Evolutionary conservation across 306 rosid species (phyloP), one percentile per base, ranked within the genome.

Genomic region (Pterocarpus santalinus): DNA sequence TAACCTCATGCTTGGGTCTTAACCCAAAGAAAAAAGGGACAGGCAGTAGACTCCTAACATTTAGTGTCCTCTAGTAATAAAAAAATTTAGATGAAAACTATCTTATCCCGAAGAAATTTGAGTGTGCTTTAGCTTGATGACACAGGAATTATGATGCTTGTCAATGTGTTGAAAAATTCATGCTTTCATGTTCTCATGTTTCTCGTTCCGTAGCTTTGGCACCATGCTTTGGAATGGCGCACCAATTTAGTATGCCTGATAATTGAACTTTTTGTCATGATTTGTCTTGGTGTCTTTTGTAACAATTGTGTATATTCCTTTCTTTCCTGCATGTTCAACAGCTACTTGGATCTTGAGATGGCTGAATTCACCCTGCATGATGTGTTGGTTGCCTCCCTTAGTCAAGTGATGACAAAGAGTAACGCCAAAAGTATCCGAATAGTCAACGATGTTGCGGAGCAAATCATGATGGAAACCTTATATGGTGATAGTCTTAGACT

Each of bases 341-440:
- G 98, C 65, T 93, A 90, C 82, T 72, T 89, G 78, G 93, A 95
- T 82, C 85, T 95, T 46, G 99, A 95, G 88, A 95, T 91, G 98
- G 96, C 86, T 13, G 94, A 93, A 77, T 95, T 95, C 86, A 89
- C 94, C 33, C 80, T 93, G 81, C 89, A 87, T 39, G 98, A 95
- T 28, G 90, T 93, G 13, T 79, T 95, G 87, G 75, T 82, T 56
- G 92, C 91, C 72, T 87, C 96, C 34, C 80, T 92, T 3, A 90
- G 98, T 85, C 97, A 95, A 87, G 91, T 89, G 55, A 91, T 84
- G 94, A 46, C 82, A 41, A 90, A 88, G 84, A 88, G 94, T 85
- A 85, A 84, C 6, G 81, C 80, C 74, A 88, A 84, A 75, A 84
- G 90, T 36, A 65, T 93, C 87, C 86, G 36, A 61, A 51, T 95